Evolutionary conservation across 176 grass and related monocot genomes (phyloP).

Genomic region (Thalia dealbata): DNA sequence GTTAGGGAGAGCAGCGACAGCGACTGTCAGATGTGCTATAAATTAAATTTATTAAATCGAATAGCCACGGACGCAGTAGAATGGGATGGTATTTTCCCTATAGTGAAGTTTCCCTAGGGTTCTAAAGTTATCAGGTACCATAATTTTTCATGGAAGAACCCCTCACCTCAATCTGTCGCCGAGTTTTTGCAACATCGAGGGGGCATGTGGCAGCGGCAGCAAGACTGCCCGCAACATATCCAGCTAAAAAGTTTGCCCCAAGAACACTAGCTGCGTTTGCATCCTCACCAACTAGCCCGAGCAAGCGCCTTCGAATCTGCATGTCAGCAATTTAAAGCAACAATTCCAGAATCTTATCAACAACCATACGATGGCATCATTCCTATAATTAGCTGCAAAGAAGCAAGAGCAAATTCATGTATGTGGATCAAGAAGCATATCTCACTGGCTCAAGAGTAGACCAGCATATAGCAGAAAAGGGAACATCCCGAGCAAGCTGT

Average conservation of each 20-base stretch:
- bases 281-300: constrained; percentile 37
- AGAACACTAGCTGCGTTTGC: constrained; percentile 42
- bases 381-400: neutral
- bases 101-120: neutral
- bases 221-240: constrained; percentile 70
- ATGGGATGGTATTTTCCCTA: neutral
- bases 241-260: constrained; percentile 66
- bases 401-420: neutral
- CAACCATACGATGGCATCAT: neutral
- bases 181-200: constrained; percentile 90
- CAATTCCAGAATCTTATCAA: constrained; percentile 1
- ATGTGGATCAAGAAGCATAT: neutral
- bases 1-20: neutral
- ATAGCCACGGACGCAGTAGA: neutral
- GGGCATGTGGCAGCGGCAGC: constrained; percentile 72
- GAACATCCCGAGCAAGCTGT: constrained; percentile 84
- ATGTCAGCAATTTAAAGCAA: constrained; percentile 12
- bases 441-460: constrained; percentile 80
- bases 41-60: neutral
- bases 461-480: constrained; percentile 93
- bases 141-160: neutral
- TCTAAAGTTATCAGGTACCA: neutral
- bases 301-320: constrained; percentile 55
- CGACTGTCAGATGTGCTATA: neutral
- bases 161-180: constrained; percentile 82